These are phyloP conservation scores for Moricandia arvensis DNA, from an alignment of 345 rosid species.

Conservation along the genomic window DNA sequence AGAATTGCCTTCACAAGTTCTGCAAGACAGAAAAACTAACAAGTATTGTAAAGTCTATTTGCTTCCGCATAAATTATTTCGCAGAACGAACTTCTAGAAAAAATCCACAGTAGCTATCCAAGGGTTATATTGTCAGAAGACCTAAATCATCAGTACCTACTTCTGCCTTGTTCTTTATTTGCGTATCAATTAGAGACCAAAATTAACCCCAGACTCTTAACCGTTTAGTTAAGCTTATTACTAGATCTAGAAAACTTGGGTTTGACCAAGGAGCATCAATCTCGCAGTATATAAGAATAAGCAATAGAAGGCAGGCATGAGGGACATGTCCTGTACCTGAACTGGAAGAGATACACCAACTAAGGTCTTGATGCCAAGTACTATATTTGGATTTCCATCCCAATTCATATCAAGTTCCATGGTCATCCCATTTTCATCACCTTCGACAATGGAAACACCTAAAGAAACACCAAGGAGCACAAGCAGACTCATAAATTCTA, in stretches of 20 bases:
- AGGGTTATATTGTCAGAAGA: neutral
- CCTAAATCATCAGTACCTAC: too few species aligned
- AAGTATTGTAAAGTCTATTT: neutral
- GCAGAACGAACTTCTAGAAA: neutral
- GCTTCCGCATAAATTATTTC: neutral
- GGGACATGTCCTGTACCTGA: slow-evolving; percentile 53
- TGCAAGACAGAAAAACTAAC: slow-evolving; percentile 2
- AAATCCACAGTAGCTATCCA: neutral
- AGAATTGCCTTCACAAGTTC: neutral
- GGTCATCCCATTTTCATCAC: slow-evolving; percentile 54
- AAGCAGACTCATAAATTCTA: slow-evolving; percentile 20
- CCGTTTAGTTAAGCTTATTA: neutral
- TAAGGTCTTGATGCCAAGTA: slow-evolving; percentile 77
- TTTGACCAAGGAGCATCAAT: slow-evolving; percentile 2
- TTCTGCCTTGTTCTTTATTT: too few species aligned
- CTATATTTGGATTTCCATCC: slow-evolving; percentile 94
- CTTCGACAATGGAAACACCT: slow-evolving; percentile 84
- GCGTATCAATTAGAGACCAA: too few species aligned
- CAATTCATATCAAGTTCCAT: slow-evolving; percentile 97
- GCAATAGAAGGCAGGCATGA: neutral
- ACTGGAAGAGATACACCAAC: slow-evolving; percentile 86
- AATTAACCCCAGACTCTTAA: neutral
- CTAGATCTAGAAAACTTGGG: neutral
- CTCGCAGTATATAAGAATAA: neutral
- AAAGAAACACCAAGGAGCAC: slow-evolving; percentile 17